Conservation (phyloP, 768 basidiomycete species). For the Stropharia rugosoannulata region DNA sequence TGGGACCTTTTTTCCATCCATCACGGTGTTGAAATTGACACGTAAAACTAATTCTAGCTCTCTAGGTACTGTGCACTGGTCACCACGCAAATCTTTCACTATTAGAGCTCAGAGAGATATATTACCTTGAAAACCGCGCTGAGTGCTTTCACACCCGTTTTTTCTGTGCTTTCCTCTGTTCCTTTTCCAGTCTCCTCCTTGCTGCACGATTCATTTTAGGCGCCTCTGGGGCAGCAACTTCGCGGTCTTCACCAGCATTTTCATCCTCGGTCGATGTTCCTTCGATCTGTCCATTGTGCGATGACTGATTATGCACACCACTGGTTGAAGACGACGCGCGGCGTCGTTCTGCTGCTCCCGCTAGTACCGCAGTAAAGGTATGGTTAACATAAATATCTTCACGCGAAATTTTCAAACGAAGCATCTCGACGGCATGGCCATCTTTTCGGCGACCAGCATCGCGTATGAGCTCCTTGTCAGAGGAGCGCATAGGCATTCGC, state of each 20-base stretch:
- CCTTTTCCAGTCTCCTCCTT: conserved; percentile 13
- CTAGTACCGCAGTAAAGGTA: conserved; percentile 1
- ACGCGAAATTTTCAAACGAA: conserved; percentile 14
- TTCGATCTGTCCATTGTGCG: conserved; percentile 1
- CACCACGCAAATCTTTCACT: no score
- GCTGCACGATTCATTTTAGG: conserved; percentile 14
- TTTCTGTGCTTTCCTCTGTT: conserved; percentile 12
- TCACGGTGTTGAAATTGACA: no score
- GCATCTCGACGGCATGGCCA: conserved; percentile 6
- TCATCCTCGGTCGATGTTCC: not conserved
- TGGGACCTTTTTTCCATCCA: no score
- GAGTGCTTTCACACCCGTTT: conserved; percentile 1
- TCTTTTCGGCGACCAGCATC: conserved; percentile 11
- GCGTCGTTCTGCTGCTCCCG: not conserved
- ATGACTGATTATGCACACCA: not conserved
- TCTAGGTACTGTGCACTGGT: no score
- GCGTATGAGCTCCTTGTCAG: conserved; percentile 19
- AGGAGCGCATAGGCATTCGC: conserved; percentile 12
- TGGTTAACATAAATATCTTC: conserved; percentile 18
- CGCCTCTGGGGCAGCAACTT: not conserved
- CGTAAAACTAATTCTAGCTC: no score
- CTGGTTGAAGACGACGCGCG: not conserved
- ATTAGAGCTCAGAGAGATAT: no score
- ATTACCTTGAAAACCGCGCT: no score
- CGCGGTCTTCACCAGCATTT: not conserved